Base-by-base conservation (phyloP, 1,284 basidiomycete genomes). In the Leccinum fallax region DNA sequence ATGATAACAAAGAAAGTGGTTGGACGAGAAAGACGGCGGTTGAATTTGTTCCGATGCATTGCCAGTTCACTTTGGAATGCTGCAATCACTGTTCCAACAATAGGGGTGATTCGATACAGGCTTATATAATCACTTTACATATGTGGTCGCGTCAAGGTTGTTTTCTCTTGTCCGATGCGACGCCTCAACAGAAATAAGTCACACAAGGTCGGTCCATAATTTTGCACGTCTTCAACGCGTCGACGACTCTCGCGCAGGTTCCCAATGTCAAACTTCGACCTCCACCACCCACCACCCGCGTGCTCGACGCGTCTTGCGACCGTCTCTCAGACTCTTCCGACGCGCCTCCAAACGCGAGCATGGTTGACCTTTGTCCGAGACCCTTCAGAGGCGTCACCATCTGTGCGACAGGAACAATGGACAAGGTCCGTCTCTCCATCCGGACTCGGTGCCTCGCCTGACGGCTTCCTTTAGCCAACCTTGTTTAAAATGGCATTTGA, bases 261-360 rank as follows among this genome's bases (percentile, higher is more conserved):
- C 89, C 90, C 2, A 88, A 88, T 76, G 90, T 92, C 61, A 90
- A 87, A 66, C 81, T 92, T 63, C 84, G 88, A 19, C 87, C 90
- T 6, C 83, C 86, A n/a, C 58, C 0, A 21, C 59, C 59, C 0
- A 60, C 52, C 43, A 34, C 19, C 11, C 43, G 48, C 11, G 65
- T 60, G n/a, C 61, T 4, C 0, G 60, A 65, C 63, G 63, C 59
- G 66, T 56, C 65, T 32, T 69, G 49, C 40, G 69, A 66, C 48
- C 61, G 7, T 21, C 66, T 66, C 55, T 76, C 75, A 6, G 72
- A 75, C 62, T 65, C 69, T 21, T 46, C 43, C 6, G 43, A 46
- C 5, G 75, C 76, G 63, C 69, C 75, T 48, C 70, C 74, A 51
- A 77, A 74, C 66, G 72, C 59, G 67, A 76, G 75, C 52, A 72